Conservation (phyloP, 345 rosid genomes). For the rapeseed (Brassica napus) region DNA sequence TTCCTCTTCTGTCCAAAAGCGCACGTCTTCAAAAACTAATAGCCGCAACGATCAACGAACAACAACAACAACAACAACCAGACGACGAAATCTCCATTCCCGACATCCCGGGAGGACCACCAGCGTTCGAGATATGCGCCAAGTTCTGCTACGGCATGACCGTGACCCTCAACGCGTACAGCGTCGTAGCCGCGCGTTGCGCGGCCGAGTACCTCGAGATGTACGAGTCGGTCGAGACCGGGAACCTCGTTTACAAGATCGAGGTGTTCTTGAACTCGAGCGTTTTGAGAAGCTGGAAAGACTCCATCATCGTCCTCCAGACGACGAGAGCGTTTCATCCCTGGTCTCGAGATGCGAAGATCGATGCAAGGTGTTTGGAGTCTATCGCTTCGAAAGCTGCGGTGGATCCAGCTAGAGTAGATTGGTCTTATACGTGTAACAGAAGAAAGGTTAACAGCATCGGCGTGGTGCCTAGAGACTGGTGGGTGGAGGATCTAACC, state of each 20-base stretch:
- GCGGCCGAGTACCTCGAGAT: slow-evolving; percentile 82
- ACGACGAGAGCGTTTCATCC: slow-evolving; percentile 54
- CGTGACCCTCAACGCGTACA: slow-evolving; percentile 85
- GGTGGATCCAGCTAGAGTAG: slow-evolving; percentile 55
- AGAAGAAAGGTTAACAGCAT: slow-evolving; percentile 49
- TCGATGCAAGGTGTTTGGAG: slow-evolving; percentile 58
- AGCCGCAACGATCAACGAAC: slow-evolving; percentile 44
- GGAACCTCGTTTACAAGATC: slow-evolving; percentile 71
- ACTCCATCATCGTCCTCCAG: slow-evolving; percentile 68
- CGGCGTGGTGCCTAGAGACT: slow-evolving; percentile 65
- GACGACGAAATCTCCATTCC: slow-evolving; percentile 62
- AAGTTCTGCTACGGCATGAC: slow-evolving; percentile 93
- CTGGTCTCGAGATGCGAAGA: slow-evolving; percentile 58
- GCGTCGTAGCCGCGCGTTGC: slow-evolving; percentile 80
- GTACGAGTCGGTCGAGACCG: slow-evolving; percentile 62
- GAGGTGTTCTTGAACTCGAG: slow-evolving; percentile 76
- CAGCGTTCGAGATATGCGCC: slow-evolving; percentile 79
- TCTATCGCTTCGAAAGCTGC: slow-evolving; percentile 61
- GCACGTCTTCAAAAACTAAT: slow-evolving; percentile 63
- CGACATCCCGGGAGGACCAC: slow-evolving; percentile 84
- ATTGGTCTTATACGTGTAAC: slow-evolving; percentile 77
- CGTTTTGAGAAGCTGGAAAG: slow-evolving; percentile 76
- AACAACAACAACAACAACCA: neutral
- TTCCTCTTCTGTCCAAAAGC: slow-evolving; percentile 74
- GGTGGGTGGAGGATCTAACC: slow-evolving; percentile 77